Conservation (phyloP, 129 eudicot genomes). For the Gnaphalium uliginosum region DNA sequence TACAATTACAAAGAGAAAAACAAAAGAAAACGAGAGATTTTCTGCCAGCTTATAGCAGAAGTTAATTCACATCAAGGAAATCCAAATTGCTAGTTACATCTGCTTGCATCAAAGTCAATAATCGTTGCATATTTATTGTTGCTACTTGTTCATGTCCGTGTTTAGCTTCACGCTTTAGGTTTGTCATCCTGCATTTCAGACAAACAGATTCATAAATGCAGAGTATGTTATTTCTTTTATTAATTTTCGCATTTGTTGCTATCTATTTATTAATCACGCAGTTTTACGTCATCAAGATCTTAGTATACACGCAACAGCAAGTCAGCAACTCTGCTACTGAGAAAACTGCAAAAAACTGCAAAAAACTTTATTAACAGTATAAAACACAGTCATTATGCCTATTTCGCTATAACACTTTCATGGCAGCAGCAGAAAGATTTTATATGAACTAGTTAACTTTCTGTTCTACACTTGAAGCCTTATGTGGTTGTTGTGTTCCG, state of each 20-base stretch:
- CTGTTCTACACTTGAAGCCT: background rate
- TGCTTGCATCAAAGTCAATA: slow-evolving; percentile 33
- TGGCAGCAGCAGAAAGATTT: background rate
- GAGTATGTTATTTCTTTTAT: background rate
- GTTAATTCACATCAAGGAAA: slow-evolving; percentile 23
- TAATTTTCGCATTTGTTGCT: background rate
- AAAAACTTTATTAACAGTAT: background rate
- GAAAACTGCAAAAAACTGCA: slow-evolving; percentile 2
- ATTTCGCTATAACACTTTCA: too few relatives aligned
- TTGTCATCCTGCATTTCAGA: slow-evolving; percentile 45
- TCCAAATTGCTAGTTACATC: slow-evolving; percentile 28
- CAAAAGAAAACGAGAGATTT: slow-evolving; percentile 10
- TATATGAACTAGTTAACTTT: background rate
- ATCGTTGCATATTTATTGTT: slow-evolving; percentile 39
- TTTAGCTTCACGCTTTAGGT: slow-evolving; percentile 16
- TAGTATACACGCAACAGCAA: background rate
- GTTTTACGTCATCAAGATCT: background rate
- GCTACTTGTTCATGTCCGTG: slow-evolving; percentile 27
- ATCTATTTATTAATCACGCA: background rate
- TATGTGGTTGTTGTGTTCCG: background rate
- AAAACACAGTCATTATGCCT: too few relatives aligned
- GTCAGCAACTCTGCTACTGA: background rate
- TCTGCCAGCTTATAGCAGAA: slow-evolving; percentile 27
- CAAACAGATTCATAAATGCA: background rate
- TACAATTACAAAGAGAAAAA: slow-evolving; percentile 12